These are phyloP conservation scores for Solioccasus polychromus DNA, from an alignment of 768 basidiomycete species.

Conservation along the genomic window DNA sequence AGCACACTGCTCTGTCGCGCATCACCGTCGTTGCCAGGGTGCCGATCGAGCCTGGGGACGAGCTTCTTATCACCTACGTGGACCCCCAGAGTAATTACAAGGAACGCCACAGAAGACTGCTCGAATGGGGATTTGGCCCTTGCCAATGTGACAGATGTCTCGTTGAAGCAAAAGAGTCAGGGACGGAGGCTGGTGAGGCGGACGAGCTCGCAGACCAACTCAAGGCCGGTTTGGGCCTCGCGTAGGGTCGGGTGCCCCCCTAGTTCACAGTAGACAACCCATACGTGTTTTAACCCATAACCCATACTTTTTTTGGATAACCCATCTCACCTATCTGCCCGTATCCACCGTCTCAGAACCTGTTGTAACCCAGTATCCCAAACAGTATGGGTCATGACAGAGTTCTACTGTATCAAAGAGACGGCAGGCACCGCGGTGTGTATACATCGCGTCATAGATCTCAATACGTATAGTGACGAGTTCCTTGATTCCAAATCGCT, in stretches of 20 bases:
- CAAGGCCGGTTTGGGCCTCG: slow-evolving; percentile 61
- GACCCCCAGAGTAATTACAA: slow-evolving; percentile 46
- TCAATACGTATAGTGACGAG: too few species aligned
- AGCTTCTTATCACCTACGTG: slow-evolving; percentile 77
- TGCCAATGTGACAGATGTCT: slow-evolving; percentile 71
- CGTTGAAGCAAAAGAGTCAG: slow-evolving; percentile 33
- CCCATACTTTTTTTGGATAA: too few species aligned
- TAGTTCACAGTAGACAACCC: too few species aligned
- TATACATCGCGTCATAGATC: too few species aligned
- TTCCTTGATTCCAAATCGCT: too few species aligned
- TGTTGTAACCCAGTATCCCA: too few species aligned
- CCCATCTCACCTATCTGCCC: too few species aligned
- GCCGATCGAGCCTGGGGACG: slow-evolving; percentile 66
- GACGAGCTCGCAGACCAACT: slow-evolving; percentile 57
- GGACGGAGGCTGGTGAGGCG: slow-evolving; percentile 13
- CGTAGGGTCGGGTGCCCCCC: slow-evolving; percentile 21
- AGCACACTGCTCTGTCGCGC: slow-evolving; percentile 62
- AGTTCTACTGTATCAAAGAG: too few species aligned
- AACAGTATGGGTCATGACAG: too few species aligned
- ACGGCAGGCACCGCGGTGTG: too few species aligned
- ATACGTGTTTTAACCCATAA: too few species aligned
- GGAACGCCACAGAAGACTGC: slow-evolving; percentile 49
- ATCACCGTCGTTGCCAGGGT: slow-evolving; percentile 71
- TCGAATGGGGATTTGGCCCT: slow-evolving; percentile 72
- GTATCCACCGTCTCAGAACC: too few species aligned